Evolutionary conservation across 2,329 filamentous ascomycete genomes (phyloP).

Genomic region (Ophiocordyceps unilateralis): DNA sequence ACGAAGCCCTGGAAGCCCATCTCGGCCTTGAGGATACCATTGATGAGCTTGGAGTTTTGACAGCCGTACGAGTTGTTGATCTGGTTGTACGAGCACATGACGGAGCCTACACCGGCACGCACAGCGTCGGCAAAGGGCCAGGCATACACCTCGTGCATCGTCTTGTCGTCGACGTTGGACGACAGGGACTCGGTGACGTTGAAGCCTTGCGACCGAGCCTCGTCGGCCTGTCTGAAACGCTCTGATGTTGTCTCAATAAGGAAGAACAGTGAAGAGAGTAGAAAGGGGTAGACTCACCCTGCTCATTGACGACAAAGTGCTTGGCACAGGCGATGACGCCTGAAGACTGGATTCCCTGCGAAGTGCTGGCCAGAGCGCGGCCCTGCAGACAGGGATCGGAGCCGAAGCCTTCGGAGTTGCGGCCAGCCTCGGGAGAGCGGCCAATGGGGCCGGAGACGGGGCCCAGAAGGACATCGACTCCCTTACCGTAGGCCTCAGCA

Average conservation of each 20-base stretch:
- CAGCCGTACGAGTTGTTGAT: conserved; percentile 68
- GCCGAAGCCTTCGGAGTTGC: conserved; percentile 51
- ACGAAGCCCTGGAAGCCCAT: conserved; percentile 69
- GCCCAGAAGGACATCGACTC: conserved; percentile 52
- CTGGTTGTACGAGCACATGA: conserved; percentile 59
- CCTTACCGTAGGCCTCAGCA: conserved; percentile 55
- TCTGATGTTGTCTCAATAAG: conserved; percentile 24
- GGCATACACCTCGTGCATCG: conserved; percentile 58
- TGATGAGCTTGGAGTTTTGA: conserved; percentile 62
- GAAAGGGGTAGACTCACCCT: conserved; percentile 19
- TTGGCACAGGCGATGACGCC: conserved; percentile 74
- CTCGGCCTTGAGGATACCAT: conserved; percentile 62
- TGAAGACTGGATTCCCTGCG: conserved; percentile 65
- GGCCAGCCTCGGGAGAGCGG: conserved; percentile 26
- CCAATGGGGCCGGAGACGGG: conserved; percentile 30
- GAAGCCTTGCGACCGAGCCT: conserved; percentile 34
- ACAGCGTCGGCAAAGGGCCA: conserved; percentile 67
- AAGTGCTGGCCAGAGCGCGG: conserved; percentile 51
- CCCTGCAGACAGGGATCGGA: conserved; percentile 63
- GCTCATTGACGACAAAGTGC: conserved; percentile 59
- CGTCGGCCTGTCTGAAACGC: conserved; percentile 49
- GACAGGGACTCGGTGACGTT: conserved; percentile 44
- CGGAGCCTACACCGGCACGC: conserved; percentile 43
- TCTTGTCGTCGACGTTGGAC: conserved; percentile 53
- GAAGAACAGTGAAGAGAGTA: conserved; percentile 1